Evolutionary conservation across 2,329 filamentous ascomycete species (phyloP), one percentile per base, ranked within the genome.

Genomic region (Neonectria magnoliae): DNA sequence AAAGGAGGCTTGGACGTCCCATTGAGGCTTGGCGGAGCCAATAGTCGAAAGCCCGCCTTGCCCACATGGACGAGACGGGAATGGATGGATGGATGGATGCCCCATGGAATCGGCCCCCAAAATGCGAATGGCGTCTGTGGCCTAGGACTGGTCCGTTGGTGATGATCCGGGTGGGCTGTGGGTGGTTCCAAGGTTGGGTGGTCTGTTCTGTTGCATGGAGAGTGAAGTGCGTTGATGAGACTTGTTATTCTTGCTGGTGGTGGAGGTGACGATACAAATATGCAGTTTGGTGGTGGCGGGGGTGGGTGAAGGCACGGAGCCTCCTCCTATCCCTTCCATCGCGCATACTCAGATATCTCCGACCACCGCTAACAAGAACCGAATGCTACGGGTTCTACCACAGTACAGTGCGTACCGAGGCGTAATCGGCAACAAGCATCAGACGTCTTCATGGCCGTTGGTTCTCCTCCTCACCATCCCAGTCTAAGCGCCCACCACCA

Each of bases 21-120:
- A 27, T 25, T 56, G 58, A 60, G 44, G 51, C 51, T 54, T 56
- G 33, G 59, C 33, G 42, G 8, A n/a, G 44, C 52, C 51, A 61
- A 56, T 51, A 20, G 52, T 47, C 42, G 29, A 29, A 56, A 56
- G 44, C 52, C 52, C 27, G 51, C n/a, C 52, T 44, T 51, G 52
- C 52, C 56, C 52, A 56, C 51, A 56, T 51, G 45, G 9, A 6
- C 25, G 25, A 25, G 25, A 25, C 2, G 25, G 25, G 25, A 25
- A 25, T 25, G 25, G 25, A 25, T 25, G 25, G 25, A 25, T 25
- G 25, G 25, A 25, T 25, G 25, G 53, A 42, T 42, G n/a, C n/a
- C 38, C 38, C 38, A 42, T 42, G 38, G 38, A n/a, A 42, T 42
- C 36, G 27, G 29, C 41, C 42, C 54, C 38, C 29, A 38, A 25